phyloP scores from a whole-genome alignment of 345 rosid species.

The Camelina neglecta region DNA sequence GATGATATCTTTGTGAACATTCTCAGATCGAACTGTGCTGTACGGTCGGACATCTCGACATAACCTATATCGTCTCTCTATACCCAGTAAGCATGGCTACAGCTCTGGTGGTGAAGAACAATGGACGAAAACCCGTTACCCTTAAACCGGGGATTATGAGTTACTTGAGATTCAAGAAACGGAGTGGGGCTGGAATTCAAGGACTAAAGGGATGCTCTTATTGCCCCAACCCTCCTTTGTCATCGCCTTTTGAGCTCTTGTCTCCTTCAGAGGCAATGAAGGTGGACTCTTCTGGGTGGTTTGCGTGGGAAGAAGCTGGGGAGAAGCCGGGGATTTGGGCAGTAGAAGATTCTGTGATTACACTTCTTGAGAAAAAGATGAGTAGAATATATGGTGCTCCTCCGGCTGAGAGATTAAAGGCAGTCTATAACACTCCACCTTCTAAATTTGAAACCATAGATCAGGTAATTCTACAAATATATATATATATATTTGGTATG shows the following conservation, averaged over 20 bases:
- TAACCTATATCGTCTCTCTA: slow-evolving; percentile 67
- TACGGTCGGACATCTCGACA: slow-evolving; percentile 61
- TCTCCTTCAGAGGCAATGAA: slow-evolving; percentile 88
- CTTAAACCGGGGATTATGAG: slow-evolving; percentile 76
- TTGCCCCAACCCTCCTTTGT: slow-evolving; percentile 66
- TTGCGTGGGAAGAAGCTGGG: slow-evolving; percentile 49
- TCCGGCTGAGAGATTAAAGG: slow-evolving; percentile 72
- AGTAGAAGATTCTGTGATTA: slow-evolving; percentile 62
- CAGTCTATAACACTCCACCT: slow-evolving; percentile 70
- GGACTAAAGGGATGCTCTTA: slow-evolving; percentile 72
- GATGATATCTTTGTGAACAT: slow-evolving; percentile 23
- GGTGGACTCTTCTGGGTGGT: slow-evolving; percentile 68
- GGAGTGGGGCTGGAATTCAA: slow-evolving; percentile 62
- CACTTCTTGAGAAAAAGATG: slow-evolving; percentile 61
- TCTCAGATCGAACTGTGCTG: slow-evolving; percentile 78
- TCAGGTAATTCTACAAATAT: slow-evolving; percentile 52
- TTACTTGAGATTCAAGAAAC: slow-evolving; percentile 66
- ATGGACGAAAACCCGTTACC: slow-evolving; percentile 62
- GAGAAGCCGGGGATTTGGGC: slow-evolving; percentile 75
- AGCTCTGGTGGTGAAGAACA: slow-evolving; percentile 74
- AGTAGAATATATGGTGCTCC: slow-evolving; percentile 84
- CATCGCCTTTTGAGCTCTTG: slow-evolving; percentile 76
- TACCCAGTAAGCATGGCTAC: slow-evolving; percentile 81
- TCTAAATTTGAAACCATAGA: slow-evolving; percentile 88
- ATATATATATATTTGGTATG: not conserved